Evolutionary conservation across 2,329 filamentous ascomycete species (phyloP).

Genomic region (Diatrype stigma): DNA sequence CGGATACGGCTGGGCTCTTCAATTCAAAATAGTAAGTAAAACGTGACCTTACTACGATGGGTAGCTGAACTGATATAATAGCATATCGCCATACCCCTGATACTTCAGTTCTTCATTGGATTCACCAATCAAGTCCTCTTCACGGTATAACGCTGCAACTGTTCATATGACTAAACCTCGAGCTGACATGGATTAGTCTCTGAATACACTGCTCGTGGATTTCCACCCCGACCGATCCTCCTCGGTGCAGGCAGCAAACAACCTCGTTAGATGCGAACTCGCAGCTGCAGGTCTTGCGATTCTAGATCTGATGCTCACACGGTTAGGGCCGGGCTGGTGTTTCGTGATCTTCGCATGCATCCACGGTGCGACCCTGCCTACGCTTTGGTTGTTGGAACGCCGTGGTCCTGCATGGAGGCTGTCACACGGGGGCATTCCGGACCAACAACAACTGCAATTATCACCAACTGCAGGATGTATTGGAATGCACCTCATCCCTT

Average conservation of each 20-base stretch:
- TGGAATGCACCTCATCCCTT: too few relatives aligned
- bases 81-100: slow-evolving; percentile 10
- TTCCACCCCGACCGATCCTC: slow-evolving; percentile 3
- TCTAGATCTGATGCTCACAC: slow-evolving; percentile 6
- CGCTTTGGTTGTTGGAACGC: slow-evolving; percentile 1
- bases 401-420: background rate
- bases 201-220: slow-evolving; percentile 9
- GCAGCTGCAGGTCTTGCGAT: slow-evolving; percentile 10
- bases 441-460: too few relatives aligned
- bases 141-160: slow-evolving; percentile 1
- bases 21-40: slow-evolving; percentile 2
- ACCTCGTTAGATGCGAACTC: slow-evolving; percentile 13
- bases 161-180: too few relatives aligned
- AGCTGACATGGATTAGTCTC: slow-evolving; percentile 1
- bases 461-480: too few relatives aligned
- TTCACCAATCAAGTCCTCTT: slow-evolving; percentile 8
- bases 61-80: background rate
- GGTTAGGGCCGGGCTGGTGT: slow-evolving; percentile 7
- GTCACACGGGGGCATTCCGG: too few relatives aligned
- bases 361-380: slow-evolving; percentile 1
- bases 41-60: background rate
- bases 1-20: slow-evolving; percentile 9
- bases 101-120: slow-evolving; percentile 14
- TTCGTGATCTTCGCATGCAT: slow-evolving; percentile 9
- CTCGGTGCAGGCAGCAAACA: slow-evolving; percentile 12